Evolutionary conservation across 257 asterid species (phyloP).

Genomic region (Scutellaria galericulata): DNA sequence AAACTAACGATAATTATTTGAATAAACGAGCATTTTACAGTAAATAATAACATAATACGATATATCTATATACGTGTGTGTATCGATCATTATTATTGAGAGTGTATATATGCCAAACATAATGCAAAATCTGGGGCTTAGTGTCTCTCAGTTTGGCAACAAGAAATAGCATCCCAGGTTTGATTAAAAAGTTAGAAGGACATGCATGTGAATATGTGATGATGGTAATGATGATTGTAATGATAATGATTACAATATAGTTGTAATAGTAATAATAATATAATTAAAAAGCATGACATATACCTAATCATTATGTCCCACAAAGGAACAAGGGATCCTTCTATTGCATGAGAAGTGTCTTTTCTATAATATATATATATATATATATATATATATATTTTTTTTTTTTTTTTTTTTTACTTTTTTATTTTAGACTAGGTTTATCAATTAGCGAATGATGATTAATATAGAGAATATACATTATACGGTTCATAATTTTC

Average conservation of each 20-base stretch:
- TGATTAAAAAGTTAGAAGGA: constrained; percentile 40
- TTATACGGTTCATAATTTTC: background rate
- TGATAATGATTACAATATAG: constrained; percentile 42
- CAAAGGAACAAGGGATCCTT: constrained; percentile 31
- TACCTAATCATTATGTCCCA: constrained; percentile 47
- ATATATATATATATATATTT: no score
- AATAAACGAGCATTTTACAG: no score
- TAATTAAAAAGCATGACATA: constrained; percentile 45
- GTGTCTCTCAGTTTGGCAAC: constrained; percentile 38
- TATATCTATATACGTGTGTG: no score
- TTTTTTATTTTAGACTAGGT: constrained; percentile 14
- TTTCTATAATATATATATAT: no score
- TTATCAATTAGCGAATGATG: constrained; percentile 35
- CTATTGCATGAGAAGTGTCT: constrained; percentile 45
- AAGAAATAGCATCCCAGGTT: constrained; percentile 48
- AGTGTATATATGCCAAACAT: constrained; percentile 23
- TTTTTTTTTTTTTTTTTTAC: background rate
- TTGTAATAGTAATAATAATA: constrained; percentile 28
- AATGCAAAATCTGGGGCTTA: constrained; percentile 35
- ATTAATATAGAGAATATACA: constrained; percentile 6
- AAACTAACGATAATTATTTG: no score
- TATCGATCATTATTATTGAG: no score
- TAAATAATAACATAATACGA: no score
- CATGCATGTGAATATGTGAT: constrained; percentile 56
- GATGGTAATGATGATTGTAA: constrained; percentile 49